A percentile compares a stretch with the other conserved stretches of the same genome.
These are phyloP conservation scores for Coemansia sp. DNA, from an alignment of 192 early-diverging fungal species.

Conservation along the genomic window DNA sequence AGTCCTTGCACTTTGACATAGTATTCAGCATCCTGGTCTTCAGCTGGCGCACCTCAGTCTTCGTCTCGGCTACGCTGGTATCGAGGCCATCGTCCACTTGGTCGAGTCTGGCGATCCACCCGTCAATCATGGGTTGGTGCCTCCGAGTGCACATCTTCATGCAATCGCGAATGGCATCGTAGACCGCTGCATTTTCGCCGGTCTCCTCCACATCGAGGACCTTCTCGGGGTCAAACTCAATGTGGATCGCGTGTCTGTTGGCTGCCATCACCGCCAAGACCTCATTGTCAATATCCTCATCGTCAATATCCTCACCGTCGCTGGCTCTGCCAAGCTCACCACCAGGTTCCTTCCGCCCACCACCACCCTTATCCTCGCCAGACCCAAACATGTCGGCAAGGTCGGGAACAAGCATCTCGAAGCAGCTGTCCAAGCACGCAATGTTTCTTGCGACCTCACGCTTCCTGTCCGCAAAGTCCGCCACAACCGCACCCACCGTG, in stretches of 20 bases:
- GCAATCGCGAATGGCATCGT: constrained; percentile 57
- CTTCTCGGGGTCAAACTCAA: constrained; percentile 56
- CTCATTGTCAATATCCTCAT: constrained; percentile 31
- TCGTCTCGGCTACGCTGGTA: constrained; percentile 31
- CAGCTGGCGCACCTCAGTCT: constrained; percentile 44
- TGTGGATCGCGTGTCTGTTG: constrained; percentile 60
- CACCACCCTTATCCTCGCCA: background rate
- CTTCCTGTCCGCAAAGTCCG: constrained; percentile 15
- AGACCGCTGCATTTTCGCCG: constrained; percentile 50
- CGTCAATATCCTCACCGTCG: background rate
- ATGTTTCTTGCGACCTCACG: constrained; percentile 11
- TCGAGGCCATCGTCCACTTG: constrained; percentile 22
- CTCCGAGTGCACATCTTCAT: constrained; percentile 55
- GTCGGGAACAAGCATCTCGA: constrained; percentile 44
- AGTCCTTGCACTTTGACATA: constrained; percentile 33
- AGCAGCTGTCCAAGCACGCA: constrained; percentile 23
- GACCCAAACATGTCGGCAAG: constrained; percentile 30
- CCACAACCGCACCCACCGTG: constrained; percentile 19
- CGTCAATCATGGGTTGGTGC: constrained; percentile 49
- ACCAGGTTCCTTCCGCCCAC: background rate
- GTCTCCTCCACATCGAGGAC: constrained; percentile 58
- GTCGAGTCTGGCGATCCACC: constrained; percentile 53
- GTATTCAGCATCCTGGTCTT: constrained; percentile 26
- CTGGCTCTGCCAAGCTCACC: background rate
- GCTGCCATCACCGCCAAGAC: constrained; percentile 62